Percentiles rank a stretch among this genome's conserved stretches.
Conservation (phyloP, 164 flowering plant species). For the Berberis thunbergii region DNA sequence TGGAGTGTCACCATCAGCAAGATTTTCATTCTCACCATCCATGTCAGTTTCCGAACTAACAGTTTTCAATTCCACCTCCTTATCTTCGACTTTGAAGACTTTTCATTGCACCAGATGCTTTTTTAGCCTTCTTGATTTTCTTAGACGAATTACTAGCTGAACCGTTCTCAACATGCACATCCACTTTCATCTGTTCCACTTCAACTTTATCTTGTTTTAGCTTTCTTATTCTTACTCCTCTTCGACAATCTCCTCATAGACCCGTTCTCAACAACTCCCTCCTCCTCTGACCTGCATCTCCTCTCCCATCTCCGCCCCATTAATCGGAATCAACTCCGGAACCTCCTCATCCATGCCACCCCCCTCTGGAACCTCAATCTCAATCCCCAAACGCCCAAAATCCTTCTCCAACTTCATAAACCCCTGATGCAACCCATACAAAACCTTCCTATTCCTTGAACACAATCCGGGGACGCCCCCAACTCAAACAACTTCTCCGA, state of each 20-base stretch:
- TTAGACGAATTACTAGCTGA: slow-evolving; percentile 11
- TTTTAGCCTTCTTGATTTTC: slow-evolving; percentile 26
- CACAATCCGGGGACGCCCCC: slow-evolving; percentile 51
- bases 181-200: slow-evolving; percentile 1
- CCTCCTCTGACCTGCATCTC: too few species aligned
- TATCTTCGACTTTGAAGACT: slow-evolving; percentile 22
- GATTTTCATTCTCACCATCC: slow-evolving; percentile 5
- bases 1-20: slow-evolving; percentile 11
- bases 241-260: slow-evolving; percentile 10
- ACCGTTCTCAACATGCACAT: not conserved
- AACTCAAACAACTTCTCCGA: slow-evolving; percentile 38
- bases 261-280: slow-evolving; percentile 1
- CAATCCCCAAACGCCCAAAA: slow-evolving; percentile 33
- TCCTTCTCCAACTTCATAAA: slow-evolving; percentile 75
- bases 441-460: slow-evolving; percentile 65
- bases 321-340: slow-evolving; percentile 35
- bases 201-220: not conserved
- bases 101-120: slow-evolving; percentile 17
- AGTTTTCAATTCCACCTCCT: slow-evolving; percentile 4
- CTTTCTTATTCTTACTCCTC: slow-evolving; percentile 24
- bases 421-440: slow-evolving; percentile 52
- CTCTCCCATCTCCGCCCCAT: slow-evolving; percentile 6
- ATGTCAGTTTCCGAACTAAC: slow-evolving; percentile 2
- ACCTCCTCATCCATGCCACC: slow-evolving; percentile 25
- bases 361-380: slow-evolving; percentile 29